phyloP scores from a whole-genome alignment of 768 basidiomycete genomes.

The Tricholomella constricta region DNA sequence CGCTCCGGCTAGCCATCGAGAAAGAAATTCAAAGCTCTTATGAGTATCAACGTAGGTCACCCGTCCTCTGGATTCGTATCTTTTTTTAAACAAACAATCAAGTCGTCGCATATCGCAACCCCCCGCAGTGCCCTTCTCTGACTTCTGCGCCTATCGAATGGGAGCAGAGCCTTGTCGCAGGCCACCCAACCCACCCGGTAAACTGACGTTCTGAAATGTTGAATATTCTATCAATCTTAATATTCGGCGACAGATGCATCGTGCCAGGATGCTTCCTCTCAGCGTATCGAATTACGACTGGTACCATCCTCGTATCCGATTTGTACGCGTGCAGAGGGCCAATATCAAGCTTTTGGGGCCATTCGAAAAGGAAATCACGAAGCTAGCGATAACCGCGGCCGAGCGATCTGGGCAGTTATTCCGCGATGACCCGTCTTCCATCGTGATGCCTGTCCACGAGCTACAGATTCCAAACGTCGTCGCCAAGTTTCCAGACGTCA shows the following conservation, averaged over 20 bases:
- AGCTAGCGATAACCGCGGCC: constrained; percentile 36
- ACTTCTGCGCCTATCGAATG: constrained; percentile 48
- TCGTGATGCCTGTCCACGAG: constrained; percentile 56
- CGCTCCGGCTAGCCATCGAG: constrained; percentile 34
- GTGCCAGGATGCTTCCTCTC: constrained; percentile 45
- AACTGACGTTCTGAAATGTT: constrained; percentile 9
- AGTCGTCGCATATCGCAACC: constrained; percentile 42
- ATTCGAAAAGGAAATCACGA: constrained; percentile 39
- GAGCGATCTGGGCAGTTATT: constrained; percentile 27
- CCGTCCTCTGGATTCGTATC: not conserved
- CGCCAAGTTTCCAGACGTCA: constrained; percentile 43
- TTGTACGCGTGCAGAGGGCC: constrained; percentile 42
- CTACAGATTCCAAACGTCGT: constrained; percentile 48
- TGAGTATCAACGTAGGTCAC: constrained; percentile 44
- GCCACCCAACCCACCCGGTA: constrained; percentile 63
- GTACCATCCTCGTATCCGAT: constrained; percentile 53
- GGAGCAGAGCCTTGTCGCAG: constrained; percentile 60
- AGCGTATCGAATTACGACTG: constrained; percentile 46
- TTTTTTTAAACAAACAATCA: not conserved
- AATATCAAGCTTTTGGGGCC: constrained; percentile 43
- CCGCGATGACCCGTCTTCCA: constrained; percentile 25
- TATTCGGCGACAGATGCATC: constrained; percentile 48
- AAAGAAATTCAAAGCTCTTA: constrained; percentile 47
- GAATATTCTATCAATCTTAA: not conserved
- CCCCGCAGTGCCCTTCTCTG: constrained; percentile 44